These are phyloP conservation scores for Ophiostoma angusticollis DNA, from an alignment of 2,329 filamentous ascomycete genomes.

Conservation along the genomic window DNA sequence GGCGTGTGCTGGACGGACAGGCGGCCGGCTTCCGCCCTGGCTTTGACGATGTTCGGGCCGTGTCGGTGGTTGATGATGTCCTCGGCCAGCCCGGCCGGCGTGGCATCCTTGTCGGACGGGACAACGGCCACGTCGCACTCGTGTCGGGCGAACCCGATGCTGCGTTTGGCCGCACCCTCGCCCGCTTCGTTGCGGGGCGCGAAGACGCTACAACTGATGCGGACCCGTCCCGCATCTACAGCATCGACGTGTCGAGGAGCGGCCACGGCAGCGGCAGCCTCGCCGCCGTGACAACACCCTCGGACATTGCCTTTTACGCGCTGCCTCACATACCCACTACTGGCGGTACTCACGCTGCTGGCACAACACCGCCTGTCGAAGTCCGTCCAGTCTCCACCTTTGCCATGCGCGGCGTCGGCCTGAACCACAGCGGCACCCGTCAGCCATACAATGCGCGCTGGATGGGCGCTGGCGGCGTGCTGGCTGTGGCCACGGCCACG, in stretches of 20 bases:
- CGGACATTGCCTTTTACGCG: slow-evolving; percentile 22
- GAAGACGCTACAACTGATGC: slow-evolving; percentile 36
- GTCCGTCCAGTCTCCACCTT: slow-evolving; percentile 15
- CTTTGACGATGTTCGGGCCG: slow-evolving; percentile 35
- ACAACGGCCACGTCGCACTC: slow-evolving; percentile 35
- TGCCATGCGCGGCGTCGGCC: slow-evolving; percentile 12
- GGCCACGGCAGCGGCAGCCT: slow-evolving; percentile 9
- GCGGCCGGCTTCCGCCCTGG: slow-evolving; percentile 28
- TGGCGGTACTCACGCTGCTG: slow-evolving; percentile 1
- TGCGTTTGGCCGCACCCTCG: slow-evolving; percentile 7
- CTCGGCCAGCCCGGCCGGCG: slow-evolving; percentile 15
- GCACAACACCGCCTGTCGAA: not conserved
- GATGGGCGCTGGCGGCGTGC: slow-evolving; percentile 29
- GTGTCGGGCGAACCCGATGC: slow-evolving; percentile 25
- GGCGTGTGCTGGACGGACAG: slow-evolving; percentile 28
- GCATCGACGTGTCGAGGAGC: slow-evolving; percentile 19
- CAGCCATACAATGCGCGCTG: slow-evolving; percentile 28
- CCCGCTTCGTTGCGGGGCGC: slow-evolving; percentile 41
- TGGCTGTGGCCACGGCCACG: slow-evolving; percentile 34
- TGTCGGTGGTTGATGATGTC: slow-evolving; percentile 30
- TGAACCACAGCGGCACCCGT: slow-evolving; percentile 9
- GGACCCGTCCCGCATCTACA: slow-evolving; percentile 31
- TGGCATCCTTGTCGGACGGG: slow-evolving; percentile 33
- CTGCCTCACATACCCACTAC: slow-evolving; percentile 13
- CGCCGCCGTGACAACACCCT: slow-evolving; percentile 22